Evolutionary conservation across 2,329 filamentous ascomycete genomes (phyloP).

Genomic region (Cytospora chrysosperma): DNA sequence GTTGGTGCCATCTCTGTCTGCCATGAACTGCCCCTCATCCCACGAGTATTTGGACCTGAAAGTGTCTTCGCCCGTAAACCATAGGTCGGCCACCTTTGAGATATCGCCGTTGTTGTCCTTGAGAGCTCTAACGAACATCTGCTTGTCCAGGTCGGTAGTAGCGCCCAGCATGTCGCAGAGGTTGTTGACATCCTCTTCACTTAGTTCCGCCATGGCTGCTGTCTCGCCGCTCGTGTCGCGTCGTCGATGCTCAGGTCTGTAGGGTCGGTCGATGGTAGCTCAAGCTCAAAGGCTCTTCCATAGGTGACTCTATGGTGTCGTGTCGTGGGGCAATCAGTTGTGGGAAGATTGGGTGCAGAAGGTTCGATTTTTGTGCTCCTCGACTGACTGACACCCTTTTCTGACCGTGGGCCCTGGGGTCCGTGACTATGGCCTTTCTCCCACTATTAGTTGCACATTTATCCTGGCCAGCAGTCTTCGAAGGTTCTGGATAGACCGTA

Average conservation of each 20-base stretch:
- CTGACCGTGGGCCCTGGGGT: background rate
- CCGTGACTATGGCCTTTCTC: background rate
- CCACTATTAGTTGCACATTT: background rate
- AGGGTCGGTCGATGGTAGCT: background rate
- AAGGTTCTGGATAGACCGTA: background rate
- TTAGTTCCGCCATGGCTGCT: conserved; percentile 35
- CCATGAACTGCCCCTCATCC: conserved; percentile 20
- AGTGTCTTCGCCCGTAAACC: conserved; percentile 48
- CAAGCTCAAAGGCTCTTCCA: background rate
- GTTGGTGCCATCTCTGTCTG: conserved; percentile 19
- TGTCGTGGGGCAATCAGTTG: background rate
- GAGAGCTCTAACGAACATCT: conserved; percentile 42
- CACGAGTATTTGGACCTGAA: conserved; percentile 20
- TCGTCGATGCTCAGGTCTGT: background rate
- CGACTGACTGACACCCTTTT: background rate
- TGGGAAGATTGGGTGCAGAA: background rate
- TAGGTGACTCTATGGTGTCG: background rate
- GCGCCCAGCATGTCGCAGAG: conserved; percentile 45
- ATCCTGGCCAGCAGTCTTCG: too few species aligned
- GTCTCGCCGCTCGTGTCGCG: background rate
- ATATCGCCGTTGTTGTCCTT: conserved; percentile 48
- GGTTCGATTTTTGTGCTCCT: background rate
- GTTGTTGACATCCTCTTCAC: conserved; percentile 37
- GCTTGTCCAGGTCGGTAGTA: conserved; percentile 37
- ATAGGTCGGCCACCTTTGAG: conserved; percentile 51